phyloP scores from a whole-genome alignment of 495 filamentous ascomycete species.

The Aspergillus nidulans region DNA sequence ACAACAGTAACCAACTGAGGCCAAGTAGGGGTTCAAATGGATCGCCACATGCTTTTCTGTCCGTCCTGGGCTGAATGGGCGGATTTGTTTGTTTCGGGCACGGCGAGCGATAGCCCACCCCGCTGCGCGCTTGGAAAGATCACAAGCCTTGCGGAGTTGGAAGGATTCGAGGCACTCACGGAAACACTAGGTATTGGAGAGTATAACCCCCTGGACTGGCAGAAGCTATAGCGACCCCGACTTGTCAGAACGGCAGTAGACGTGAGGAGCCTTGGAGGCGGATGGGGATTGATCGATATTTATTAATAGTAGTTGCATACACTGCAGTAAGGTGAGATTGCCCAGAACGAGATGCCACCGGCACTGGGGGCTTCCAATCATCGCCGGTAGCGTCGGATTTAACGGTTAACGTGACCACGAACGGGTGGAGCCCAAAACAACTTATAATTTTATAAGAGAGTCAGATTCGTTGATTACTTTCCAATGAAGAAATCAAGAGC shows the following conservation, averaged over 20 bases:
- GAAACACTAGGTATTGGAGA: not conserved
- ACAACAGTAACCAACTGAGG: not conserved
- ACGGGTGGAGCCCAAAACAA: slow-evolving; percentile 7
- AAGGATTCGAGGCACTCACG: slow-evolving; percentile 16
- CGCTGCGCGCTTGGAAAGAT: slow-evolving; percentile 17
- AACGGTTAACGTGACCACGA: slow-evolving; percentile 8
- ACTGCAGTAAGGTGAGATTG: slow-evolving; percentile 2
- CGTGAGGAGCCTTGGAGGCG: not conserved
- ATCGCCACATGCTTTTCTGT: not conserved
- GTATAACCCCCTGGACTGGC: not conserved
- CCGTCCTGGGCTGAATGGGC: slow-evolving; percentile 7
- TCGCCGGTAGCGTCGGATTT: slow-evolving; percentile 4
- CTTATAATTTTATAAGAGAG: not conserved
- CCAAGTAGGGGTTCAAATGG: not conserved
- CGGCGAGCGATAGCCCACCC: slow-evolving; percentile 15
- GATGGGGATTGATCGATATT: slow-evolving; percentile 7
- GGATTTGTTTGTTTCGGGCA: slow-evolving; percentile 12
- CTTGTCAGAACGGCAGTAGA: slow-evolving; percentile 3
- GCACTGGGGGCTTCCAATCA: slow-evolving; percentile 1
- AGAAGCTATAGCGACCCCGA: slow-evolving; percentile 3
- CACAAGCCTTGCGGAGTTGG: not conserved
- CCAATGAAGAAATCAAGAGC: too few species aligned
- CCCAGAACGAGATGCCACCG: not conserved
- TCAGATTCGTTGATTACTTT: too few species aligned
- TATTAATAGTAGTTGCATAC: slow-evolving; percentile 17